A percentile compares a stretch with the other conserved stretches of the same genome.
These are phyloP conservation scores for Eucalyptus curtisii DNA, from an alignment of 345 rosid genomes.

Conservation along the genomic window DNA sequence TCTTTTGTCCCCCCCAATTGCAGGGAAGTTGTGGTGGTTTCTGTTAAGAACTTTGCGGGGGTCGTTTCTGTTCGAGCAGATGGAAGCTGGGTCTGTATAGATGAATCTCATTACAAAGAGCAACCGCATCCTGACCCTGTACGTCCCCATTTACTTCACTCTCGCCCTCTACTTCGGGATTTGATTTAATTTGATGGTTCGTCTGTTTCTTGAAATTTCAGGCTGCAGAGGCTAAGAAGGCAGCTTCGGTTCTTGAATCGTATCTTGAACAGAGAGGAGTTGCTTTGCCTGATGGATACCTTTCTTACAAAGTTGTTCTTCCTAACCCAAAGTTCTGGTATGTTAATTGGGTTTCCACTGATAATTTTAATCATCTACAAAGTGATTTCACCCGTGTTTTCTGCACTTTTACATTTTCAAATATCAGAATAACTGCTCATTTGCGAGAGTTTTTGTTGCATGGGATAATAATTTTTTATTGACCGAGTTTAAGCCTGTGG, in stretches of 20 bases:
- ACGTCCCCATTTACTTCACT: slow-evolving; percentile 6
- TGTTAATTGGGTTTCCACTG: background rate
- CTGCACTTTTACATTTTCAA: background rate
- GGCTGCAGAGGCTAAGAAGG: slow-evolving; percentile 49
- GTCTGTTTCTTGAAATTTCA: slow-evolving; percentile 8
- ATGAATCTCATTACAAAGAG: slow-evolving; percentile 23
- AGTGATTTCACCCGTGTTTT: background rate
- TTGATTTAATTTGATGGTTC: background rate
- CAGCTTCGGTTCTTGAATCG: slow-evolving; percentile 65
- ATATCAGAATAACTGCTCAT: background rate
- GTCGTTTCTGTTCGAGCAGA: slow-evolving; percentile 44
- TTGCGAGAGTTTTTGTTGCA: background rate
- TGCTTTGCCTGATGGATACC: slow-evolving; percentile 59
- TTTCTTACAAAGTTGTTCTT: slow-evolving; percentile 74
- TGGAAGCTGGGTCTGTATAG: slow-evolving; percentile 78
- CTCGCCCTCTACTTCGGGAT: background rate
- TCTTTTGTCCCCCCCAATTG: background rate
- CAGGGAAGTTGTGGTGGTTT: slow-evolving; percentile 66
- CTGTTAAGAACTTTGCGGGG: slow-evolving; percentile 71
- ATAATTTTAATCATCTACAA: background rate
- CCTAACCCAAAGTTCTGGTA: slow-evolving; percentile 89
- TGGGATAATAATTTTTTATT: background rate
- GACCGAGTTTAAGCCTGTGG: background rate
- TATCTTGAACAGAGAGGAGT: slow-evolving; percentile 90
- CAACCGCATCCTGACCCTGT: slow-evolving; percentile 58